Evolutionary conservation across 2,329 filamentous ascomycete species (phyloP).

Genomic region (Xylariaceae sp.): DNA sequence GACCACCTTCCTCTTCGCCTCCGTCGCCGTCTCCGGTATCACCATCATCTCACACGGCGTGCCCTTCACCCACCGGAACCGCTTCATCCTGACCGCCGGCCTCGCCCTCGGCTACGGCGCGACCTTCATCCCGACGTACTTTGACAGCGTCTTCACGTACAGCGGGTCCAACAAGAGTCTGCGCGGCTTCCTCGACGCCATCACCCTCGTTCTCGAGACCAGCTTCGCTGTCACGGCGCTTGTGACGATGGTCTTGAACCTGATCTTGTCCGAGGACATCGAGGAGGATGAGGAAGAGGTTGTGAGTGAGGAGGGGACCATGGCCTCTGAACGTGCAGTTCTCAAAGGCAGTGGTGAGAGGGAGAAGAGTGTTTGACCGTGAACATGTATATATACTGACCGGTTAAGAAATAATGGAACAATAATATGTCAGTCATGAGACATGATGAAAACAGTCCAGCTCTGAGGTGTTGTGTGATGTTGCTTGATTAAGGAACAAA

Average conservation of each 20-base stretch:
- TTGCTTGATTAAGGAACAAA: too few relatives aligned
- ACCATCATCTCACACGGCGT: constrained; percentile 66
- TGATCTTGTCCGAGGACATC: constrained; percentile 67
- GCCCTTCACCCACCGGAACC: constrained; percentile 70
- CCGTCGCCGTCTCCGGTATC: constrained; percentile 72
- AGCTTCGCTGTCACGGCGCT: constrained; percentile 72
- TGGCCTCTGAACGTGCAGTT: constrained; percentile 11
- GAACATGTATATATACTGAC: neutral
- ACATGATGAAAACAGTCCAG: too few relatives aligned
- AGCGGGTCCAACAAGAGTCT: constrained; percentile 61
- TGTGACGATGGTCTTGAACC: constrained; percentile 66
- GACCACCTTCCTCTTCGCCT: constrained; percentile 75
- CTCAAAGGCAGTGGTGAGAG: constrained; percentile 12
- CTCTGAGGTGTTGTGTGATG: too few relatives aligned
- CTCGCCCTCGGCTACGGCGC: constrained; percentile 69
- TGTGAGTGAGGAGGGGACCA: too few relatives aligned
- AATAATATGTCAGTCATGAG: too few relatives aligned
- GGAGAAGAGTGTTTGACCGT: constrained; percentile 11
- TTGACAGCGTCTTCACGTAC: constrained; percentile 68
- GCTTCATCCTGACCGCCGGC: constrained; percentile 74
- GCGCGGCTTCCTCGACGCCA: constrained; percentile 68
- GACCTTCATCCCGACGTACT: constrained; percentile 62
- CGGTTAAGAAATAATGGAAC: too few relatives aligned
- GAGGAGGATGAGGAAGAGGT: constrained; percentile 39
- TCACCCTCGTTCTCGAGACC: constrained; percentile 67